Evolutionary conservation across 2,329 filamentous ascomycete species (phyloP), one percentile per base, ranked within the genome.

Genomic region (Paramyrothecium roridum): DNA sequence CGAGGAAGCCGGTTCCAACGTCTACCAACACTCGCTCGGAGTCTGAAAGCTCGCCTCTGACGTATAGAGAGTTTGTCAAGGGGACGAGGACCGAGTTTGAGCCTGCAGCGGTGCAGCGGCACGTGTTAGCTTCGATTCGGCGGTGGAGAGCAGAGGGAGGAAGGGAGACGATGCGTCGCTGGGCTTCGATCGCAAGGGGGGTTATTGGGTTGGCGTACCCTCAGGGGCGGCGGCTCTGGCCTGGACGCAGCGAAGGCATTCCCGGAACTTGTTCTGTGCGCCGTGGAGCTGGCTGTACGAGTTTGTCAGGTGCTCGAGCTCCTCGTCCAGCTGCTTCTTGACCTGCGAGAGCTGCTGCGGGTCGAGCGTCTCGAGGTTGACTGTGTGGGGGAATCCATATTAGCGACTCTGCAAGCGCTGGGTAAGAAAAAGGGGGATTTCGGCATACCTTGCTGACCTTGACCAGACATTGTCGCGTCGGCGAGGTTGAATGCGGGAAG

Each of bases 271-370:
- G 53, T 85, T 82, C 72, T 98, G 95, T 2, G 95, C 95, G 52
- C 88, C 87, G 61, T 93, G 90, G 2, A 99, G 85, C 71, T 96
- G 95, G 52, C 89, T 82, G 77, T 96, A 96, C 11, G 95, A 98
- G 55, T 80, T 84, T 2, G 91, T 96, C 62, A 99, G 85, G 77
- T 98, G 93, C 71, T 96, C 91, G 61, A 99, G 88, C 76, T 99
- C 95, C 67, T 95, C 88, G 72, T 96, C 93, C 62, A 99, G 88
- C 73, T 97, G 93, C 73, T 95, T 92, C 80, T 99, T 97, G 63
- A 99, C 88, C 65, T 91, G 86, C 63, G 86, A 88, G 63, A 99
- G 89, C 76, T 97, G 93, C 62, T 91, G 90, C 23, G 88, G 81
- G 65, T 88, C 89, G 66, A 99, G 88, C 58, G 83, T 86, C 65